A percentile compares a stretch with the other conserved stretches of the same genome.
phyloP scores from a whole-genome alignment of 1,284 basidiomycete genomes.

The Thelephora terrestris region DNA sequence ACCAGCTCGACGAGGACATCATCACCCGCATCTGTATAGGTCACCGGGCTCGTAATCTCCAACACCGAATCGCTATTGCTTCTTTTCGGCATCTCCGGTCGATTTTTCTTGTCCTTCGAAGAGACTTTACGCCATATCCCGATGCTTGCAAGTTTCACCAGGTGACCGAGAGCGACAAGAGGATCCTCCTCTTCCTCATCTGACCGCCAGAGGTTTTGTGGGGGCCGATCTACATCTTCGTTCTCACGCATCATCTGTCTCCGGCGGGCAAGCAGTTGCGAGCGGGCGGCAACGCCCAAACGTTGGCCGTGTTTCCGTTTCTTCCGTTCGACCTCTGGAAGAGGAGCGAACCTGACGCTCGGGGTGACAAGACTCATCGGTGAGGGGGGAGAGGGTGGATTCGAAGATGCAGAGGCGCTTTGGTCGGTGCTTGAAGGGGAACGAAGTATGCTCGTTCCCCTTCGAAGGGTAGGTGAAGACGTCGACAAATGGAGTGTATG shows the following conservation, averaged over 20 bases:
- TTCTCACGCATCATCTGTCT: neutral
- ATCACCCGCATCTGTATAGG: neutral
- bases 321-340: neutral
- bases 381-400: neutral
- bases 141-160: neutral
- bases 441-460: constrained; percentile 16
- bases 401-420: no score
- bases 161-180: neutral
- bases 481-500: no score
- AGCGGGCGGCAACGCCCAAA: neutral
- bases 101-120: neutral
- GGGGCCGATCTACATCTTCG: neutral
- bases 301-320: neutral
- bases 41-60: no score
- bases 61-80: no score
- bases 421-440: constrained; percentile 4
- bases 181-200: neutral
- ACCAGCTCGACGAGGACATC: no score
- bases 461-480: no score
- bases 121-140: neutral
- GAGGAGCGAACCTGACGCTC: neutral
- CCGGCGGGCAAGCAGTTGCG: neutral
- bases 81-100: no score
- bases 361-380: neutral
- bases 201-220: neutral